Evolutionary conservation across 1,139 yeast species (phyloP).

Genomic region (Scheffersomyces segobiensis): DNA sequence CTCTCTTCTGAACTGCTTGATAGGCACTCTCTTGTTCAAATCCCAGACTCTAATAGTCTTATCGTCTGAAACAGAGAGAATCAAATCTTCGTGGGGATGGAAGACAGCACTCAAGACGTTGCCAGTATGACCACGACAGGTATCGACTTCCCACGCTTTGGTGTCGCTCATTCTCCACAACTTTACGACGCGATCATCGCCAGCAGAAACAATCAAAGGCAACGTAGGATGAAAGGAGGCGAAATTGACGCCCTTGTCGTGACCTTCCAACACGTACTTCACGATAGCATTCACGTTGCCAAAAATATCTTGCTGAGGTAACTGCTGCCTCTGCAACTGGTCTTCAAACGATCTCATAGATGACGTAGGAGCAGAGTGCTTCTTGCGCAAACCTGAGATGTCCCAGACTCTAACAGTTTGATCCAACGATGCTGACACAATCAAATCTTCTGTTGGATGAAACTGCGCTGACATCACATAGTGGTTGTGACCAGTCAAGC

Average conservation of each 20-base stretch:
- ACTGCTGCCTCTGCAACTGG: conserved; percentile 70
- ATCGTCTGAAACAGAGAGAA: conserved; percentile 93
- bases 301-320: conserved; percentile 87
- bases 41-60: conserved; percentile 99
- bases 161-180: conserved; percentile 98
- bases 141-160: conserved; percentile 98
- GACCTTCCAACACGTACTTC: conserved; percentile 95
- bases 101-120: conserved; percentile 87
- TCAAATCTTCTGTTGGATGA: conserved; percentile 92
- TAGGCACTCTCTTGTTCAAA: conserved; percentile 87
- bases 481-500: conserved; percentile 97
- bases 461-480: conserved; percentile 98
- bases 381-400: conserved; percentile 90
- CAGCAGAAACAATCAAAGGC: conserved; percentile 93
- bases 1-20: conserved; percentile 93
- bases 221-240: conserved; percentile 96
- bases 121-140: conserved; percentile 96
- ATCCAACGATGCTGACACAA: conserved; percentile 94
- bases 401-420: conserved; percentile 99
- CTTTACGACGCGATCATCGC: conserved; percentile 94
- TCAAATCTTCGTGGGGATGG: conserved; percentile 92
- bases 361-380: conserved; percentile 82
- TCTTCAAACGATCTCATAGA: conserved; percentile 67
- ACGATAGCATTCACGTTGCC: conserved; percentile 94
- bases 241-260: conserved; percentile 98